A percentile compares a stretch with the other conserved stretches of the same genome.
Conservation (phyloP, 305 asterid genomes). For the Solanum hybrid region DNA sequence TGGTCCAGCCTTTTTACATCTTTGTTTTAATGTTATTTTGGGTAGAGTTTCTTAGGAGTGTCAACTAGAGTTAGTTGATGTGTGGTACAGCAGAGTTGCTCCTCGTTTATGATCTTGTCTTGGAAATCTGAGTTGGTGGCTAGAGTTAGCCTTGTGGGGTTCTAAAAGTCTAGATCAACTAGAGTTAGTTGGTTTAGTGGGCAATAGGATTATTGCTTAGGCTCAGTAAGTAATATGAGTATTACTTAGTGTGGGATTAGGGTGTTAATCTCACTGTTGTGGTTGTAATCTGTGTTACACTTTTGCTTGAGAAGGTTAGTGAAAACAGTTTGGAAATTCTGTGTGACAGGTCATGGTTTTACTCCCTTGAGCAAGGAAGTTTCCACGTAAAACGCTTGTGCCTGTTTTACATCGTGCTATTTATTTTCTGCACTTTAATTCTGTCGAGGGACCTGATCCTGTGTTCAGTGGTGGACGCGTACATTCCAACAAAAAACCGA, state of each 20-base stretch:
- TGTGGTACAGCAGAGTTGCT: not conserved
- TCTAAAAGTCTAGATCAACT: not conserved
- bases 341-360: not conserved
- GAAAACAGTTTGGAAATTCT: not conserved
- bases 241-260: not conserved
- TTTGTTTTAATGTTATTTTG: not conserved
- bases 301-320: not conserved
- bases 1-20: not conserved
- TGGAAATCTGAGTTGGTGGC: not conserved
- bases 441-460: not conserved
- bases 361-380: not conserved
- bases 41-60: not conserved
- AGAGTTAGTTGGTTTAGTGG: not conserved
- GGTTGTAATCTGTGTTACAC: not conserved
- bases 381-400: not conserved
- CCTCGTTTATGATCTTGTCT: not conserved
- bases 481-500: no score
- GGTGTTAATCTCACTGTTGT: not conserved
- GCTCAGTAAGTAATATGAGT: no score
- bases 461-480: not conserved
- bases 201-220: not conserved
- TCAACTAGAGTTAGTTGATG: not conserved
- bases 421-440: no score
- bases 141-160: not conserved
- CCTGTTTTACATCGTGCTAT: not conserved